Conservation (phyloP, 345 rosid genomes). For the Hibiscus trionum region DNA sequence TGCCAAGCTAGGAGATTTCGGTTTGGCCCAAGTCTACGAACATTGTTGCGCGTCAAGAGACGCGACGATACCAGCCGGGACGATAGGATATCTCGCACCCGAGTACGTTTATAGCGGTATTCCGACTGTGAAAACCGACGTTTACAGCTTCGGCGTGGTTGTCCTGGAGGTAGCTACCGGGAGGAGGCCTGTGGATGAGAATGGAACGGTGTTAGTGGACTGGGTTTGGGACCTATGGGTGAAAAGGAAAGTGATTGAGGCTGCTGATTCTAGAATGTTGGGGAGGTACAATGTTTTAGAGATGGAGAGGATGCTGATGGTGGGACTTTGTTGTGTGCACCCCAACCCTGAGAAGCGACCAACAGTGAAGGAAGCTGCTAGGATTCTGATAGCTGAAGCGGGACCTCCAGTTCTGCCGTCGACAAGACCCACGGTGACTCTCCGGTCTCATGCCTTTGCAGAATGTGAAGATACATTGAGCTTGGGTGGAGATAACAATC, state of each 20-base stretch:
- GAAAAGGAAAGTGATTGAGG: constrained; percentile 43
- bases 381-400: constrained; percentile 62
- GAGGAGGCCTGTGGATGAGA: constrained; percentile 50
- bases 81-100: constrained; percentile 83
- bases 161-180: constrained; percentile 66
- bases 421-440: constrained; percentile 44
- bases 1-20: constrained; percentile 80
- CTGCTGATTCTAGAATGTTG: constrained; percentile 43
- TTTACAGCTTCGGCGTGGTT: constrained; percentile 80
- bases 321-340: constrained; percentile 70
- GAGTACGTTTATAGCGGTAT: constrained; percentile 69
- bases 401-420: constrained; percentile 49
- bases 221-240: constrained; percentile 65
- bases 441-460: constrained; percentile 23
- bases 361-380: constrained; percentile 42
- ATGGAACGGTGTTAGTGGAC: constrained; percentile 50
- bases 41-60: constrained; percentile 48
- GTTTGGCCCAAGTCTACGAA: constrained; percentile 72
- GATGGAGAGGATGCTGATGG: constrained; percentile 54
- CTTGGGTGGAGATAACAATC: constrained; percentile 32
- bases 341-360: constrained; percentile 59
- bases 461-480: constrained; percentile 27
- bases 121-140: constrained; percentile 62
- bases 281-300: constrained; percentile 41
- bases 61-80: constrained; percentile 70